These are phyloP conservation scores for Fusarium poae DNA, from an alignment of 2,329 filamentous ascomycete species.

Conservation along the genomic window DNA sequence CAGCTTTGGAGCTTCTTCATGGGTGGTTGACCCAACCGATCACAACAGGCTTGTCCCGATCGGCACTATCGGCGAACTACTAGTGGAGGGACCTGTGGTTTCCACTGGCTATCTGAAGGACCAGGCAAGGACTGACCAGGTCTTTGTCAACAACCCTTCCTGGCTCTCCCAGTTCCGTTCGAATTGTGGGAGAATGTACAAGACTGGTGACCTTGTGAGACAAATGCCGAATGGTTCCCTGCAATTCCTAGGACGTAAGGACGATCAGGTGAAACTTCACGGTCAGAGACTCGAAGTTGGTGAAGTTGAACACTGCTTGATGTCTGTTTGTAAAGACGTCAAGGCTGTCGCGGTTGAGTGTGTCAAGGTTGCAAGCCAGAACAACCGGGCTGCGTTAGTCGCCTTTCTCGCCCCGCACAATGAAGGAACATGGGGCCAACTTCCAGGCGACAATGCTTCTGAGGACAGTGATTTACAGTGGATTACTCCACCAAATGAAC, in stretches of 20 bases:
- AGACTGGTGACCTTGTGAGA: constrained; percentile 7
- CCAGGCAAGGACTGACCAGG: not conserved
- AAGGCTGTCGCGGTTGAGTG: constrained; percentile 6
- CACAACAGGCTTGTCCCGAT: constrained; percentile 6
- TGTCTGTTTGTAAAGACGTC: not conserved
- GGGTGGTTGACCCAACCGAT: not conserved
- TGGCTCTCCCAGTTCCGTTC: constrained; percentile 5
- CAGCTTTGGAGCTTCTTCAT: not conserved
- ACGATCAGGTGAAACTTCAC: constrained; percentile 7
- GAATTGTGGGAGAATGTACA: constrained; percentile 1
- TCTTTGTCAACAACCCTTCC: not conserved
- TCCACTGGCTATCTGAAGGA: constrained; percentile 6
- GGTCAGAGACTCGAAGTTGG: constrained; percentile 14
- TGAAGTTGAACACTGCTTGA: constrained; percentile 1
- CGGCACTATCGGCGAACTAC: not conserved
- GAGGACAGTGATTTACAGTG: not conserved
- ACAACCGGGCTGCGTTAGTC: not conserved
- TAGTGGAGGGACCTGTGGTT: not conserved
- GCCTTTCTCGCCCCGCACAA: not conserved
- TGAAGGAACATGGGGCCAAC: not conserved
- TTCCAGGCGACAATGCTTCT: not conserved
- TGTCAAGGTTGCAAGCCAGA: constrained; percentile 1
- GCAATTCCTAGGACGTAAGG: constrained; percentile 8
- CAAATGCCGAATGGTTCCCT: not conserved
- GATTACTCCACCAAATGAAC: not conserved